Evolutionary conservation across 495 filamentous ascomycete species (phyloP).

Genomic region (Copromyces sp.): DNA sequence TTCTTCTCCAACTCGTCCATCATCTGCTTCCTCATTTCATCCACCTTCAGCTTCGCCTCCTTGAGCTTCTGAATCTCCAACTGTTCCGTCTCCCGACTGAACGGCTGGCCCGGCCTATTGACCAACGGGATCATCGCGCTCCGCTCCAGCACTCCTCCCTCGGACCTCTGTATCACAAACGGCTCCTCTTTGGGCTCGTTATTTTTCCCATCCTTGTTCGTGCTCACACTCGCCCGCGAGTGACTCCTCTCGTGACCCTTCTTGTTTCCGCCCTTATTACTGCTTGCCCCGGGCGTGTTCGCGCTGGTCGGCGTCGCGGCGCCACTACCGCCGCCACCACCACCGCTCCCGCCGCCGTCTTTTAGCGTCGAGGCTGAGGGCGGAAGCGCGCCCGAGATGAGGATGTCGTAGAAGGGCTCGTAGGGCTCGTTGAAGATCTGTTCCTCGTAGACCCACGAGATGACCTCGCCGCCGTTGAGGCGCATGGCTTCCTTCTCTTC

Average conservation of each 20-base stretch:
- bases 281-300: background rate
- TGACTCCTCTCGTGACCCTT: background rate
- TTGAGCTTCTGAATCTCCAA: constrained; percentile 63
- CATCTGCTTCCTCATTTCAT: constrained; percentile 50
- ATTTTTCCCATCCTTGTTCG: constrained; percentile 11
- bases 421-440: constrained; percentile 94
- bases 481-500: constrained; percentile 57
- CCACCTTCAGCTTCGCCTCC: constrained; percentile 59
- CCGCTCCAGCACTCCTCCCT: constrained; percentile 43
- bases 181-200: constrained; percentile 5
- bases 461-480: constrained; percentile 52
- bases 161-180: constrained; percentile 15
- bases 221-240: constrained; percentile 7
- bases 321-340: background rate
- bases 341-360: constrained; percentile 7
- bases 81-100: constrained; percentile 62
- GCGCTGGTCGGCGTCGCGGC: background rate
- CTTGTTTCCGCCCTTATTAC: background rate
- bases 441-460: constrained; percentile 76
- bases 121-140: constrained; percentile 62
- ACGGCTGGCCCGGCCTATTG: constrained; percentile 56
- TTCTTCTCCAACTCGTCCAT: constrained; percentile 55
- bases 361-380: constrained; percentile 15
- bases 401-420: constrained; percentile 73
- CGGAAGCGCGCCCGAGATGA: constrained; percentile 53